These are phyloP conservation scores for Trichoderma gamsii DNA, from an alignment of 495 filamentous ascomycete species.

Conservation along the genomic window DNA sequence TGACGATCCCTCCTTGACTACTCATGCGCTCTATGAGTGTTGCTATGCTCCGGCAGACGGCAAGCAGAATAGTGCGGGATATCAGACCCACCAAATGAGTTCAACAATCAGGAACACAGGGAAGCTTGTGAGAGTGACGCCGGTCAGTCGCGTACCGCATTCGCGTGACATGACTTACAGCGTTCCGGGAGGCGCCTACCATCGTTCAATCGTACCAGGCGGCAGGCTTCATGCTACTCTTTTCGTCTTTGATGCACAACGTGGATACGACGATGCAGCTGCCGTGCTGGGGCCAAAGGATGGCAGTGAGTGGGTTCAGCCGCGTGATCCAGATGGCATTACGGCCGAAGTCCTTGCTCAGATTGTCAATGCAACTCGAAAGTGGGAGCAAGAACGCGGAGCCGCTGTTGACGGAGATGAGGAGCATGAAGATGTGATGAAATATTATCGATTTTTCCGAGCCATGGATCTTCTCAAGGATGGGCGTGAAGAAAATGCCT, in stretches of 20 bases:
- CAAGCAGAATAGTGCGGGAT: background rate
- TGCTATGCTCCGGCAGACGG: background rate
- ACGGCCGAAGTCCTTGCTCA: background rate
- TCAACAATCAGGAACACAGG: background rate
- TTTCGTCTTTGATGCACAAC: background rate
- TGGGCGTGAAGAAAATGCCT: too few species aligned
- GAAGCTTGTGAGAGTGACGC: background rate
- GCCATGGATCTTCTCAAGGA: too few species aligned
- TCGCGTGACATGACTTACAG: background rate
- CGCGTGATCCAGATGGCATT: background rate
- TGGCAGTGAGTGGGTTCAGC: background rate
- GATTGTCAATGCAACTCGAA: background rate
- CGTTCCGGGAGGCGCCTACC: background rate
- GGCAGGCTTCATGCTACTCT: background rate
- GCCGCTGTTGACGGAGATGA: too few species aligned
- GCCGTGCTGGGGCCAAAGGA: background rate
- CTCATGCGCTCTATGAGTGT: background rate
- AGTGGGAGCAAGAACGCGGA: background rate
- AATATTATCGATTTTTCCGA: too few species aligned
- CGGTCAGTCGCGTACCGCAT: background rate
- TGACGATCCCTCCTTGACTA: background rate
- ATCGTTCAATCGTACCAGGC: background rate
- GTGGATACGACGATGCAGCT: background rate
- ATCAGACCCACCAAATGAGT: background rate
- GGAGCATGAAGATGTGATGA: too few species aligned